Evolutionary conservation across 768 basidiomycete genomes (phyloP).

Genomic region (Symmetrospora coprosmae): DNA sequence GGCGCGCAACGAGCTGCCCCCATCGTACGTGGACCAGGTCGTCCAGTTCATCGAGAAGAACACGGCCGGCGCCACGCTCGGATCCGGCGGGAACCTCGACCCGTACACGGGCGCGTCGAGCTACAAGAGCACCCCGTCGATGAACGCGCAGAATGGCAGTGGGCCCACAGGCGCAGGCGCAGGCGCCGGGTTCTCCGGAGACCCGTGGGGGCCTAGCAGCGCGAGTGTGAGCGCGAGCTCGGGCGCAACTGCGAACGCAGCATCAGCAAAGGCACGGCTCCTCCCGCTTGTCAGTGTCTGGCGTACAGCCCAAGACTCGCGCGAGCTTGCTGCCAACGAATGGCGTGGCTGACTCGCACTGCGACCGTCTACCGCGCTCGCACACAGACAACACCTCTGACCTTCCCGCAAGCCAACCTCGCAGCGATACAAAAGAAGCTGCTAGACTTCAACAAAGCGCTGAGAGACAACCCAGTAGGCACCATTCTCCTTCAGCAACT

Average conservation of each 20-base stretch:
- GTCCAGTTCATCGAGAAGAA: constrained; percentile 89
- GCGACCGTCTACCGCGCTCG: neutral
- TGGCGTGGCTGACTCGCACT: constrained; percentile 30
- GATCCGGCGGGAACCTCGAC: constrained; percentile 52
- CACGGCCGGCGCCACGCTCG: constrained; percentile 58
- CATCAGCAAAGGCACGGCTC: too few relatives aligned
- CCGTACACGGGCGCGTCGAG: constrained; percentile 63
- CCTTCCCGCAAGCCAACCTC: constrained; percentile 75
- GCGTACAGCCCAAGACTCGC: too few relatives aligned
- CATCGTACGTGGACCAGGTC: constrained; percentile 72
- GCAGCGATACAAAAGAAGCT: constrained; percentile 68
- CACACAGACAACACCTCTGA: constrained; percentile 39
- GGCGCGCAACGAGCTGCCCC: constrained; percentile 63
- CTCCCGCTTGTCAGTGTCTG: too few relatives aligned
- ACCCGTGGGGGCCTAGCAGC: constrained; percentile 22
- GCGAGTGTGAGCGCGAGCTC: too few relatives aligned
- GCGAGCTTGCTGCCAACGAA: too few relatives aligned
- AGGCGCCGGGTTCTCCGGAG: neutral
- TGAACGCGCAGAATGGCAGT: neutral
- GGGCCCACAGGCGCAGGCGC: neutral
- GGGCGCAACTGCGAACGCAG: too few relatives aligned
- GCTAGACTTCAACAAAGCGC: constrained; percentile 43
- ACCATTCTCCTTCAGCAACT: too few relatives aligned
- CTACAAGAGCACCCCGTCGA: constrained; percentile 9
- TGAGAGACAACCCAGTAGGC: constrained; percentile 57